Percentiles rank a stretch among this genome's conserved stretches.
These are phyloP conservation scores for Psilocybe sp. DNA, from an alignment of 768 basidiomycete genomes.

Conservation along the genomic window DNA sequence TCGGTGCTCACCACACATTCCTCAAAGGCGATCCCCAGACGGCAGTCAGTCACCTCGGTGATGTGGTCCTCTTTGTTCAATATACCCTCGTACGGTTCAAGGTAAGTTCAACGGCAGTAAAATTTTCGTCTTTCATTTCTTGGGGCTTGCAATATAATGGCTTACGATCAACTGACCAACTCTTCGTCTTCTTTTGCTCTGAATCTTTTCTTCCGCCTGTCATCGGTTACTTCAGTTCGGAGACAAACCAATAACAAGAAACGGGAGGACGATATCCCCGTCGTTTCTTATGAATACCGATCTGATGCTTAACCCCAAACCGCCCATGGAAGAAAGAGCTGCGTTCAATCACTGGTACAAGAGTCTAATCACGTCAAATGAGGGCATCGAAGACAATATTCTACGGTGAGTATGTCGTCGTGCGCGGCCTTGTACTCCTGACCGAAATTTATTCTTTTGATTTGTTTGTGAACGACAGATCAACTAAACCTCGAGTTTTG, in stretches of 20 bases:
- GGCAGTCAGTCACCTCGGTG: slow-evolving; percentile 73
- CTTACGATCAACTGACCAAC: not conserved
- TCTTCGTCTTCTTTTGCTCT: not conserved
- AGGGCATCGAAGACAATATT: slow-evolving; percentile 83
- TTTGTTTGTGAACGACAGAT: slow-evolving; percentile 33
- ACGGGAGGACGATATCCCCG: slow-evolving; percentile 43
- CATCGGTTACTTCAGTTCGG: slow-evolving; percentile 42
- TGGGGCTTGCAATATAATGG: not conserved
- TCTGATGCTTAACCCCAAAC: slow-evolving; percentile 37
- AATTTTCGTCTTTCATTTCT: slow-evolving; percentile 1
- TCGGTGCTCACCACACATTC: slow-evolving; percentile 1
- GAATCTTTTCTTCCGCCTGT: slow-evolving; percentile 1
- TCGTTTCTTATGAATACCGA: slow-evolving; percentile 51
- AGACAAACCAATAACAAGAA: slow-evolving; percentile 41
- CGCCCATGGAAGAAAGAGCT: slow-evolving; percentile 39
- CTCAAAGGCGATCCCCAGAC: slow-evolving; percentile 76
- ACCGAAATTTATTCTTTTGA: not conserved
- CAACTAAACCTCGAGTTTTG: slow-evolving; percentile 67
- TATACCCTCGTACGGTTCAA: slow-evolving; percentile 63
- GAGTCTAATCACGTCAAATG: slow-evolving; percentile 69
- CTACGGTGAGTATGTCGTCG: slow-evolving; percentile 40
- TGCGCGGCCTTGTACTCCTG: not conserved
- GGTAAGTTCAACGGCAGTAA: slow-evolving; percentile 31
- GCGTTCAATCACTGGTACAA: slow-evolving; percentile 67
- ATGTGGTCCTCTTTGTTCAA: slow-evolving; percentile 77